Conservation (phyloP, 2,329 filamentous ascomycete genomes). For the Aspergillus sp. region DNA sequence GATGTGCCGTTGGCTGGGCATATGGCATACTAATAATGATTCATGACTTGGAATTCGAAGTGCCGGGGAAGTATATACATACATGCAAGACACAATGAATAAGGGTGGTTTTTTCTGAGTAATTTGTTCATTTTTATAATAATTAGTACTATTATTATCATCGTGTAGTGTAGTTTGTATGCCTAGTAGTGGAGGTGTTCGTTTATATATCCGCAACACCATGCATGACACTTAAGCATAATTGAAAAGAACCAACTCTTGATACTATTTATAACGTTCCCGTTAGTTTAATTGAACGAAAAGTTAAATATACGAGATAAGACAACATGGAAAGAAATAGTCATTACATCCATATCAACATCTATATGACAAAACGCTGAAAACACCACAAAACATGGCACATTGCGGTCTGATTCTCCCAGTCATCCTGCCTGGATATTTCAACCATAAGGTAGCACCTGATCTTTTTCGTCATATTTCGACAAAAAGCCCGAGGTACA, state of each 20-base stretch:
- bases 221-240: too few relatives aligned
- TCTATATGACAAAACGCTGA: constrained; percentile 4
- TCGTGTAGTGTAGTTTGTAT: too few relatives aligned
- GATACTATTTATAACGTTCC: too few relatives aligned
- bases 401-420: background rate
- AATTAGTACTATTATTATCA: too few relatives aligned
- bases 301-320: too few relatives aligned
- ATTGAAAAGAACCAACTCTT: too few relatives aligned
- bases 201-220: too few relatives aligned
- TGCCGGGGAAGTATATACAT: background rate
- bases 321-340: background rate
- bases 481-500: too few relatives aligned
- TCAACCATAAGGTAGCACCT: background rate
- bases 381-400: background rate
- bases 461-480: background rate
- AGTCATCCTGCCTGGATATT: background rate
- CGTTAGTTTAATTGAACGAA: too few relatives aligned
- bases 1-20: background rate
- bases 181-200: too few relatives aligned
- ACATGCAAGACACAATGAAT: background rate
- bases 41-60: background rate
- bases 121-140: too few relatives aligned
- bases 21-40: background rate
- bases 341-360: constrained; percentile 27
- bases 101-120: too few relatives aligned